Evolutionary conservation across 805 yeast species (phyloP).

Genomic region (Candida railenensis): DNA sequence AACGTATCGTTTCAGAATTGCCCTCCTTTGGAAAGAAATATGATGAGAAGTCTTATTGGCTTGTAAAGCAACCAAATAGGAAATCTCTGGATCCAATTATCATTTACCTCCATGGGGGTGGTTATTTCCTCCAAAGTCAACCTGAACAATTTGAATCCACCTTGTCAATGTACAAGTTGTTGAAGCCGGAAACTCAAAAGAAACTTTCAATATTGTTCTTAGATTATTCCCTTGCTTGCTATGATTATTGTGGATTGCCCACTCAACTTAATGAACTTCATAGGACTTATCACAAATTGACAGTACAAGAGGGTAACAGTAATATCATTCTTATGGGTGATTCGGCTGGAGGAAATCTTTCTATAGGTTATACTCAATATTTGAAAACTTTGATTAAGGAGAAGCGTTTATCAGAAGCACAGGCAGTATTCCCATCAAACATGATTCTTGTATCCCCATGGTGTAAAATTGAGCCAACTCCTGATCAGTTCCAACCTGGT

Average conservation of each 20-base stretch:
- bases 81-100: conserved; percentile 27
- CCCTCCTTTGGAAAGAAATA: conserved; percentile 33
- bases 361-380: conserved; percentile 27
- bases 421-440: conserved; percentile 22
- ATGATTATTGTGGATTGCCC: conserved; percentile 29
- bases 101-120: conserved; percentile 41
- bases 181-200: conserved; percentile 18
- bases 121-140: conserved; percentile 31
- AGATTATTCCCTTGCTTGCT: conserved; percentile 31
- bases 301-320: conserved; percentile 18
- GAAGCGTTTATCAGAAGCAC: conserved; percentile 6
- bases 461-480: conserved; percentile 29
- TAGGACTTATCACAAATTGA: conserved; percentile 21
- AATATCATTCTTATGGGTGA: conserved; percentile 41
- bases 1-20: conserved; percentile 8
- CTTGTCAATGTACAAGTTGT: conserved; percentile 25
- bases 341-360: conserved; percentile 43
- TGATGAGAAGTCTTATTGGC: conserved; percentile 32
- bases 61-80: conserved; percentile 28
- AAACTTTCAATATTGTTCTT: conserved; percentile 25
- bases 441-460: conserved; percentile 36
- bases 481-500: conserved; percentile 24
- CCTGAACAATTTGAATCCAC: conserved; percentile 30
- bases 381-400: conserved; percentile 15
- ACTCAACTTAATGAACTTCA: conserved; percentile 30